phyloP scores from a whole-genome alignment of 78 protist genomes.

The Pigoraptor vietnamica region DNA sequence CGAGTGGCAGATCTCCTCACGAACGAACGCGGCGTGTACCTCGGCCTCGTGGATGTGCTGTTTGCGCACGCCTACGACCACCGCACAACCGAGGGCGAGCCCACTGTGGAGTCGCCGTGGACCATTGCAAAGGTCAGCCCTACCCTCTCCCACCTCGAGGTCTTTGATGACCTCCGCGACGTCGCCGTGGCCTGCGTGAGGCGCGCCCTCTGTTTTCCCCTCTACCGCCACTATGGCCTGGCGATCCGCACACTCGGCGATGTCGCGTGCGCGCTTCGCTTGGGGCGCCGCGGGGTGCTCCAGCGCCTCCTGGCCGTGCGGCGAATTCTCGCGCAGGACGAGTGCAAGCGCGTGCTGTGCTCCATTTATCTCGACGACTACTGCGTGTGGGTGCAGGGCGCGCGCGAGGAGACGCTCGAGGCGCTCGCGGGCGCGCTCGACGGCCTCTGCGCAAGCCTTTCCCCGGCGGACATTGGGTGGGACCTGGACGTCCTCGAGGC shows the following conservation, averaged over 20 bases:
- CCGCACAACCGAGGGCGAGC: constrained; percentile 37
- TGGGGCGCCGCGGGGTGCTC: constrained; percentile 16
- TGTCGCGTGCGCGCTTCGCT: background rate
- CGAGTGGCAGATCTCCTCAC: background rate
- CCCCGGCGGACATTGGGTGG: background rate
- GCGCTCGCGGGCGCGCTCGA: background rate
- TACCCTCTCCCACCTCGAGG: background rate
- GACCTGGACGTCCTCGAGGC: background rate
- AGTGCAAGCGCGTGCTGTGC: background rate
- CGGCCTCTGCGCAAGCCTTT: background rate
- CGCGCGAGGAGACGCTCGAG: background rate
- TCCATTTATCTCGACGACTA: background rate
- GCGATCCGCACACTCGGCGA: background rate
- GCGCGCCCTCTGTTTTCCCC: constrained; percentile 33
- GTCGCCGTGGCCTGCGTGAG: background rate
- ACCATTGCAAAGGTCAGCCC: background rate
- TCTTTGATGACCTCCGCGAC: background rate
- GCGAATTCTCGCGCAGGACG: background rate
- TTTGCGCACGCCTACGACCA: constrained; percentile 26
- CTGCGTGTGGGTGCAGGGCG: constrained; percentile 23
- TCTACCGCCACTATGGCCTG: constrained; percentile 26
- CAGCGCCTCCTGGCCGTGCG: background rate
- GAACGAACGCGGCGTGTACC: background rate
- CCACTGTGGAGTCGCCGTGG: constrained; percentile 36
- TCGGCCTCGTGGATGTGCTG: constrained; percentile 25